Evolutionary conservation across 1,284 basidiomycete genomes (phyloP).

Genomic region (Puccinia coronata): DNA sequence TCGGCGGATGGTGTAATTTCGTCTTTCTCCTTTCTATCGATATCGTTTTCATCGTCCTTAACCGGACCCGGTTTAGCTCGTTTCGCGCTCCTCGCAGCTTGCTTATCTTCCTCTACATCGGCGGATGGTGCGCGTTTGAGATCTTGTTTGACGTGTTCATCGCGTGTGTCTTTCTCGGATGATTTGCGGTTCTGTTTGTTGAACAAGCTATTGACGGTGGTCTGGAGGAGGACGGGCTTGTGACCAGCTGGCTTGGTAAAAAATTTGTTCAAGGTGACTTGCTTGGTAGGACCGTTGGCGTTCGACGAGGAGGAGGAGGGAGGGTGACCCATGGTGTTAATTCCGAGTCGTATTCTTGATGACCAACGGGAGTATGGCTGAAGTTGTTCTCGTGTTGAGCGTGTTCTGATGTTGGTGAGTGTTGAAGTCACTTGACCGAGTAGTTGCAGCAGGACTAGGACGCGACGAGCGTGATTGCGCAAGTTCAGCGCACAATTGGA

Average conservation of each 20-base stretch:
- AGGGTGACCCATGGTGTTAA: neutral
- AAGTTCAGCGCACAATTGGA: too few species aligned
- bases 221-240: conserved; percentile 21
- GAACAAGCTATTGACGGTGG: conserved; percentile 28
- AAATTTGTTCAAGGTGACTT: conserved; percentile 27
- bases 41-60: too few species aligned
- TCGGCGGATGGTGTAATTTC: conserved; percentile 10
- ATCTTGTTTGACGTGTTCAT: neutral
- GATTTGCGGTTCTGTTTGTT: conserved; percentile 21
- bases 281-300: conserved; percentile 19
- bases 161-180: neutral
- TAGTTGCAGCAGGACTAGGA: too few species aligned
- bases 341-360: too few species aligned
- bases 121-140: conserved; percentile 1
- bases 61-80: neutral
- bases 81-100: conserved; percentile 14
- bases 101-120: neutral
- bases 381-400: too few species aligned
- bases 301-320: conserved; percentile 1
- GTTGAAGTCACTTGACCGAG: too few species aligned
- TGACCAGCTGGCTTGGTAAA: conserved; percentile 23
- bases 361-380: too few species aligned
- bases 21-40: too few species aligned
- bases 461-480: too few species aligned
- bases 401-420: too few species aligned